These are phyloP conservation scores for Paramarasmius palmivorus DNA, from an alignment of 1,284 basidiomycete genomes.

Conservation along the genomic window DNA sequence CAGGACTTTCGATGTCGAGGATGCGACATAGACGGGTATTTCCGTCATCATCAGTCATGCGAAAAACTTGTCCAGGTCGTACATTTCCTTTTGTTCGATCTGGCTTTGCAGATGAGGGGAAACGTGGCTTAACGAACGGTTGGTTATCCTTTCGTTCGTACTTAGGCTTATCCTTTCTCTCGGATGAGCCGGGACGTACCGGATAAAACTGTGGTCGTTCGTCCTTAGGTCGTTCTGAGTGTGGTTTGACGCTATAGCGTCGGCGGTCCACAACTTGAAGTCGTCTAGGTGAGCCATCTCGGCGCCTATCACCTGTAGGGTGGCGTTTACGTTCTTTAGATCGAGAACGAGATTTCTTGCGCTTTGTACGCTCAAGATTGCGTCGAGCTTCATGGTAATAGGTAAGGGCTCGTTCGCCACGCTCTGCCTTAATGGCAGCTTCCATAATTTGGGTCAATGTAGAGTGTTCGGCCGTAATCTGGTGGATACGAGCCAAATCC, in stretches of 20 bases:
- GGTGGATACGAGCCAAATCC: neutral
- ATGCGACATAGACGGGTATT: slow-evolving; percentile 4
- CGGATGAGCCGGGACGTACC: neutral
- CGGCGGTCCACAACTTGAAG: slow-evolving; percentile 3
- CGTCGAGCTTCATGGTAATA: neutral
- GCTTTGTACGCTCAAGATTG: neutral
- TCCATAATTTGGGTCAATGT: slow-evolving; percentile 3
- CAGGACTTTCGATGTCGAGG: neutral
- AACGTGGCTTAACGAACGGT: neutral
- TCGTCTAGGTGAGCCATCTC: neutral
- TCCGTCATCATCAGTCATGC: slow-evolving; percentile 1
- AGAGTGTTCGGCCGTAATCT: neutral
- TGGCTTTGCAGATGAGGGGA: neutral
- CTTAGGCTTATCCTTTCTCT: neutral
- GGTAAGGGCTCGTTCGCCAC: neutral
- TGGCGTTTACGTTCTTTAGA: neutral
- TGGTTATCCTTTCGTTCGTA: neutral
- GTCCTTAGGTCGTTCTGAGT: neutral
- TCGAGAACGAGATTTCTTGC: neutral
- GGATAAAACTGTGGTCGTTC: neutral
- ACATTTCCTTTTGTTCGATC: neutral
- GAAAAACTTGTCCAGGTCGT: neutral
- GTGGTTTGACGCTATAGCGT: slow-evolving; percentile 1
- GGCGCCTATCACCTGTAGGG: neutral
- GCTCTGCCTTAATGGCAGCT: neutral